Evolutionary conservation across 495 filamentous ascomycete species (phyloP).

Genomic region (Lineolata rhizophorae): DNA sequence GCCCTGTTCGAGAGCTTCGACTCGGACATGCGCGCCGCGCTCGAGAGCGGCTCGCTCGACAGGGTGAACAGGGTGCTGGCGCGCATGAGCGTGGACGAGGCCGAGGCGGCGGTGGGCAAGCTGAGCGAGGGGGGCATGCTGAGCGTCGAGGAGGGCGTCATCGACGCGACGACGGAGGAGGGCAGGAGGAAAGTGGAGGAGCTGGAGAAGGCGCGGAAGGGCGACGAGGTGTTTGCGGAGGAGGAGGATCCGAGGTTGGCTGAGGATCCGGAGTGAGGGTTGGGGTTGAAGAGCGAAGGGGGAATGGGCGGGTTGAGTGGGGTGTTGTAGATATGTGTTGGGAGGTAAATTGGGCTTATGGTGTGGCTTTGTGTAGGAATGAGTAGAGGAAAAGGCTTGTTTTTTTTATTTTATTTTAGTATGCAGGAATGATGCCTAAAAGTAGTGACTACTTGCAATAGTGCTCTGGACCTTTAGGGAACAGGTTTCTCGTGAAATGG

Average conservation of each 20-base stretch:
- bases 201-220: constrained; percentile 46
- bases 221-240: constrained; percentile 15
- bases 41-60: constrained; percentile 70
- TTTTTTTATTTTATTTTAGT: no score
- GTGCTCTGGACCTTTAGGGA: no score
- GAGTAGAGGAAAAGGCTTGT: no score
- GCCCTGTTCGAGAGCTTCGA: constrained; percentile 69
- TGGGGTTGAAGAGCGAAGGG: background rate
- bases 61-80: constrained; percentile 92
- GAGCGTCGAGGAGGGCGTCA: constrained; percentile 76
- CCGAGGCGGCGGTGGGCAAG: constrained; percentile 71
- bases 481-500: no score
- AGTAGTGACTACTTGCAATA: no score
- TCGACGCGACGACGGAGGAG: constrained; percentile 89
- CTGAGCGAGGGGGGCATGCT: constrained; percentile 78
- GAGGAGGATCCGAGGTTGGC: constrained; percentile 14
- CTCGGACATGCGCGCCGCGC: constrained; percentile 53
- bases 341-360: no score
- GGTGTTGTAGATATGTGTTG: no score
- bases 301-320: no score
- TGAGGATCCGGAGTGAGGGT: constrained; percentile 19
- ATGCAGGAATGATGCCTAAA: no score
- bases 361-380: no score
- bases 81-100: constrained; percentile 79
- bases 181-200: constrained; percentile 56